Evolutionary conservation across 2,329 filamentous ascomycete species (phyloP).

Genomic region (Aspergillus sp.): DNA sequence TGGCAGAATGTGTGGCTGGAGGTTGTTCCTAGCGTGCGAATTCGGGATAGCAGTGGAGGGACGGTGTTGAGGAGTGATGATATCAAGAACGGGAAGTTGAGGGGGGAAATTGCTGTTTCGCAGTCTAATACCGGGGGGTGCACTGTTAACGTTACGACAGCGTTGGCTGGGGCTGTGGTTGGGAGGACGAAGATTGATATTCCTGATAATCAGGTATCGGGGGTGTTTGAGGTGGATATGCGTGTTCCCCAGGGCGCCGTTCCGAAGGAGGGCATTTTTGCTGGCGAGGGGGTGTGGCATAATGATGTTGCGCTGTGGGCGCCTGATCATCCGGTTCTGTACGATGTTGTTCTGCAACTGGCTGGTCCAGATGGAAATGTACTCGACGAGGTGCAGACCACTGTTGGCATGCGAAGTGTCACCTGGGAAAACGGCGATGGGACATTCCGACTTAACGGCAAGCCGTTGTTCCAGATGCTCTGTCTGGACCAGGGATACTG

Average conservation of each 20-base stretch:
- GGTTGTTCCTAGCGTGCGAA: conserved; percentile 49
- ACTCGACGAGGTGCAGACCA: conserved; percentile 58
- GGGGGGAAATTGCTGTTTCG: conserved; percentile 50
- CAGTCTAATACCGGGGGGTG: conserved; percentile 37
- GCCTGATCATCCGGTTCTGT: conserved; percentile 62
- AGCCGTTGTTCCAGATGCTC: conserved; percentile 66
- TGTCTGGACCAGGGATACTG: conserved; percentile 71
- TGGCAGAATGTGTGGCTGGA: conserved; percentile 76
- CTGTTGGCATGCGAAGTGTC: conserved; percentile 61
- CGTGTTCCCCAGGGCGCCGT: background rate
- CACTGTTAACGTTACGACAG: conserved; percentile 55
- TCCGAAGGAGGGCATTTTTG: background rate
- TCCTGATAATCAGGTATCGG: background rate
- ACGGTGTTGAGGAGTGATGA: conserved; percentile 60
- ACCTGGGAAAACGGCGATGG: conserved; percentile 60
- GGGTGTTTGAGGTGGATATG: background rate
- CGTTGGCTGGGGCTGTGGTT: conserved; percentile 51
- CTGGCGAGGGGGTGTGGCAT: conserved; percentile 38
- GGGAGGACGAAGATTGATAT: conserved; percentile 40
- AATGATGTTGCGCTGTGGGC: conserved; percentile 65
- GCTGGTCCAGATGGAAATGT: conserved; percentile 33
- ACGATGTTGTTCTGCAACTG: conserved; percentile 59
- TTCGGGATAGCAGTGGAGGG: conserved; percentile 59
- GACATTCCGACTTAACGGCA: conserved; percentile 64
- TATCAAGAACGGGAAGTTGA: conserved; percentile 52